Base-by-base conservation (phyloP, 1,139 yeast species). In the Lodderomyces beijingensis region DNA sequence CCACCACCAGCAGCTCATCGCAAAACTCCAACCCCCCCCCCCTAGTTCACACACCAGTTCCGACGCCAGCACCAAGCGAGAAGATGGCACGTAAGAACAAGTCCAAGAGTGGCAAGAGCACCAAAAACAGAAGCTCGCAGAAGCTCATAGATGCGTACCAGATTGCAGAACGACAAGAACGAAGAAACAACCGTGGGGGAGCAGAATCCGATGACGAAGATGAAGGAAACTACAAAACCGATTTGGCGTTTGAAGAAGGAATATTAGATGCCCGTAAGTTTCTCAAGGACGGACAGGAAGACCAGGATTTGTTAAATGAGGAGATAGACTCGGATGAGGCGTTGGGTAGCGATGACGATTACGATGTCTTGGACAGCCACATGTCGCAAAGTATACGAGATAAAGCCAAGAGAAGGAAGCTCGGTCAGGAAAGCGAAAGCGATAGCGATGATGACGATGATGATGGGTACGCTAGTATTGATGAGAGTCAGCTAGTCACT, bases 281-380 rank as follows among this genome's bases (percentile, higher is more conserved):
- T 39, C 45, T 65, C 33, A 45, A 38, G 33, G 49, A 38, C 25
- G 59, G 55, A 12, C 60, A 53, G 18, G 49, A 53, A 18, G 64
- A 62, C 16, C 57, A 45, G 22, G 59, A 53, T 14, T 59, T 69
- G 35, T 70, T 65, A 30, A 89, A 82, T 51, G 89, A 81, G 49
- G 89, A 81, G 39, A 59, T 79, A 25, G 86, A 80, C 46, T 79
- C 88, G 0, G 89, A 82, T 51, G 89, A 79, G 44, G 89, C 87
- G 0, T 59, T 81, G 35, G 88, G 86, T 2, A 77, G 86, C 0
- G 89, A 77, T 37, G 88, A 81, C 47, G 91, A 82, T 35, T 76
- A 65, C 45, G 89, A 81, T 54, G 73, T 79, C 11, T 58, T 80
- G 46, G 72, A 75, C 50, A 74, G 84, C 16, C 79, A 74, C 46